phyloP scores from a whole-genome alignment of 495 filamentous ascomycete genomes.

The Aspergillus carlsbadensis region DNA sequence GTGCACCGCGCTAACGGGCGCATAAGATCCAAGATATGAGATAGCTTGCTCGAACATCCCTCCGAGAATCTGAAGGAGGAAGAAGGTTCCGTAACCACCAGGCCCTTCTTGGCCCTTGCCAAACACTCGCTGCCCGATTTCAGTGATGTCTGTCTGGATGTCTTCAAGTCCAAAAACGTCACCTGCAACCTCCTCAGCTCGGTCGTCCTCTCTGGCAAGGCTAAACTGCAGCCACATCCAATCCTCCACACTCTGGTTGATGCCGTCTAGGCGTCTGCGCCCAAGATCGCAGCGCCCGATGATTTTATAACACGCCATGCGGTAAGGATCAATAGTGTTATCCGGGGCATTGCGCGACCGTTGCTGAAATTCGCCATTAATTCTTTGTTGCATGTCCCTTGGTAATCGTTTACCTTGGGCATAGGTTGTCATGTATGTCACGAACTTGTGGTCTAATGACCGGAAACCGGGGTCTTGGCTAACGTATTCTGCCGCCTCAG shows the following conservation, averaged over 20 bases:
- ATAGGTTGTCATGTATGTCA: conserved; percentile 83
- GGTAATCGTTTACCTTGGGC: conserved; percentile 68
- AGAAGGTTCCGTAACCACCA: conserved; percentile 83
- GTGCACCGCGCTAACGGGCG: conserved; percentile 89
- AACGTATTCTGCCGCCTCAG: conserved; percentile 84
- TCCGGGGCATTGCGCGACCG: conserved; percentile 79
- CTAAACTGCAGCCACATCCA: conserved; percentile 97
- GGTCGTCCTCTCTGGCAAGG: conserved; percentile 83
- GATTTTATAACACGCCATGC: conserved; percentile 97
- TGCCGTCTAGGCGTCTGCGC: conserved; percentile 73
- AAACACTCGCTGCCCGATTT: conserved; percentile 90
- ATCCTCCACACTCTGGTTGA: conserved; percentile 82
- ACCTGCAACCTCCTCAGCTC: conserved; percentile 76
- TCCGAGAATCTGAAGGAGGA: conserved; percentile 83
- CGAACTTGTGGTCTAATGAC: conserved; percentile 85
- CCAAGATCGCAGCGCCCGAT: conserved; percentile 89
- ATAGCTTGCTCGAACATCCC: conserved; percentile 97
- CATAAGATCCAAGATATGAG: conserved; percentile 82
- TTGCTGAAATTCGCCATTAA: conserved; percentile 85
- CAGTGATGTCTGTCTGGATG: conserved; percentile 75
- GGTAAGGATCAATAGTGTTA: conserved; percentile 87
- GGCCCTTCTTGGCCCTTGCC: conserved; percentile 66
- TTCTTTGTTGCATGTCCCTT: conserved; percentile 75
- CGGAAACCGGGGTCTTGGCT: conserved; percentile 77
- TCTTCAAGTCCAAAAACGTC: conserved; percentile 88